Conservation (phyloP, 2,329 filamentous ascomycete genomes). For the Trichoderma atrobrunneum region DNA sequence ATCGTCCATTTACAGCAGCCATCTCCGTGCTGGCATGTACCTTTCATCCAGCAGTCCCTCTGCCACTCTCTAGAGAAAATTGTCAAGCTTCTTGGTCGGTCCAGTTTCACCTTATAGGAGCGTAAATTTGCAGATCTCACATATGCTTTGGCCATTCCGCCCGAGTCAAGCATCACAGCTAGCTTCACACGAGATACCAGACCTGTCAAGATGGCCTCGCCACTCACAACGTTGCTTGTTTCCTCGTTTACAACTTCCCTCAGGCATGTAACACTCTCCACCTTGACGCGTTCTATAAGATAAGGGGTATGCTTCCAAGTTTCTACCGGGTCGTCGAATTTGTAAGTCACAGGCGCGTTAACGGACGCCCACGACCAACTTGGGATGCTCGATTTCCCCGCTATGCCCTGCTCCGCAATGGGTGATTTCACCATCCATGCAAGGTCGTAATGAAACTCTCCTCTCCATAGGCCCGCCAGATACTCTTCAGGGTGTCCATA, state of each 20-base stretch:
- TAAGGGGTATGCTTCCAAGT: neutral
- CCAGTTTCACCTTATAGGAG: neutral
- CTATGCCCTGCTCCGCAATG: too few relatives aligned
- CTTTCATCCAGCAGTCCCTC: neutral
- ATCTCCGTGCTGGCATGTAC: neutral
- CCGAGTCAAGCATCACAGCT: too few relatives aligned
- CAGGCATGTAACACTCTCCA: neutral
- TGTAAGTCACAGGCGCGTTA: neutral
- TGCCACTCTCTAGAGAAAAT: neutral
- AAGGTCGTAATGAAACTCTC: neutral
- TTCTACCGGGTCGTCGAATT: neutral
- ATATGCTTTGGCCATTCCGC: neutral
- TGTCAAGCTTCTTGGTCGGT: neutral
- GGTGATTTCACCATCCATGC: neutral
- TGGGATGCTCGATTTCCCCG: neutral
- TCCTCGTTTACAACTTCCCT: neutral
- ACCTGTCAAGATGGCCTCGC: neutral
- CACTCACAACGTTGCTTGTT: neutral
- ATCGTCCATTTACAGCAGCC: neutral
- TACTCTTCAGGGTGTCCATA: neutral
- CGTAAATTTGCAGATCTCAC: neutral
- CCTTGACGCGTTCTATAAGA: neutral
- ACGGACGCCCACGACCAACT: neutral
- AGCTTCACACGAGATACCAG: neutral
- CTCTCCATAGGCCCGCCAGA: neutral